Percentiles rank a stretch among this genome's conserved stretches.
These are phyloP conservation scores for Scedosporium minutisporum DNA, from an alignment of 2,329 filamentous ascomycete genomes.

Conservation along the genomic window DNA sequence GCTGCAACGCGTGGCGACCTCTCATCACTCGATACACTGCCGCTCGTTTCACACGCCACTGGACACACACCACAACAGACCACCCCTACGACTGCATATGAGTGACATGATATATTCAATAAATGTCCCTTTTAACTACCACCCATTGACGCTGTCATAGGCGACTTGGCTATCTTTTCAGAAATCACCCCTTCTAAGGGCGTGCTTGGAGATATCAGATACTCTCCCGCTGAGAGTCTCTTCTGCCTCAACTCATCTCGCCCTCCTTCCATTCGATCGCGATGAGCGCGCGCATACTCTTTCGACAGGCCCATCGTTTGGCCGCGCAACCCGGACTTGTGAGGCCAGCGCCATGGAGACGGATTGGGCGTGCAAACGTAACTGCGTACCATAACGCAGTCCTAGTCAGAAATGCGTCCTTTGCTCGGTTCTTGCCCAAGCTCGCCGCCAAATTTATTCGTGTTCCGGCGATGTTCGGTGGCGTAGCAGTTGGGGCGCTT, in stretches of 20 bases:
- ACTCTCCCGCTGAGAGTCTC: no score
- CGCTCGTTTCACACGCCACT: background rate
- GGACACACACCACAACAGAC: no score
- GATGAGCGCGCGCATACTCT: slow-evolving; percentile 6
- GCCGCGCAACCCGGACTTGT: background rate
- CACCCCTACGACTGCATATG: background rate
- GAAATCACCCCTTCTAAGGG: no score
- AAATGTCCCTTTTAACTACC: no score
- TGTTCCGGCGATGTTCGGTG: slow-evolving; percentile 84
- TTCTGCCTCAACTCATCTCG: no score
- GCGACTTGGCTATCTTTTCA: no score
- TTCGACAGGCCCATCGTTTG: slow-evolving; percentile 1
- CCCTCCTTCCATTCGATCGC: background rate
- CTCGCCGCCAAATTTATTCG: slow-evolving; percentile 83
- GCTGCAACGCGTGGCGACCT: background rate
- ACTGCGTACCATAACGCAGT: slow-evolving; percentile 79
- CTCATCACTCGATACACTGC: background rate
- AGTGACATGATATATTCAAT: background rate
- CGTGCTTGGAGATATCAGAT: no score
- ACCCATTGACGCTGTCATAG: no score
- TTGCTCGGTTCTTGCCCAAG: slow-evolving; percentile 64
- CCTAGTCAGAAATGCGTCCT: slow-evolving; percentile 53
- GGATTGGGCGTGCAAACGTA: slow-evolving; percentile 25
- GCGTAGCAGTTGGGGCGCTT: slow-evolving; percentile 73
- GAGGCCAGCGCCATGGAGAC: slow-evolving; percentile 1